Evolutionary conservation across 2,329 filamentous ascomycete species (phyloP).

Genomic region (Eutypa lata): DNA sequence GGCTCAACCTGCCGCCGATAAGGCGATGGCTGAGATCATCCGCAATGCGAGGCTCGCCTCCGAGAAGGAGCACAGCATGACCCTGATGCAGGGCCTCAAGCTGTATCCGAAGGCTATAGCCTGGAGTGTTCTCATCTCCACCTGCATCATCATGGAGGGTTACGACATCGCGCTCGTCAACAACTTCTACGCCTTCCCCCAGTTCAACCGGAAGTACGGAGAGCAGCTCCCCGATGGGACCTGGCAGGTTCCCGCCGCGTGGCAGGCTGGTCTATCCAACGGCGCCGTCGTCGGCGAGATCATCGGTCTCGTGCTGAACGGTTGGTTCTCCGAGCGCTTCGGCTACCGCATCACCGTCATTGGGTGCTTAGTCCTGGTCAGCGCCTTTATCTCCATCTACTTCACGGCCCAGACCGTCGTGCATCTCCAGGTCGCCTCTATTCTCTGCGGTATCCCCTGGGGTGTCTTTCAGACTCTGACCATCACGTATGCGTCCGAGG

Average conservation of each 20-base stretch:
- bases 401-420: constrained; percentile 62
- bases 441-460: constrained; percentile 62
- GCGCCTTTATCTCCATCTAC: constrained; percentile 59
- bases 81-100: constrained; percentile 69
- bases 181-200: constrained; percentile 67
- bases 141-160: constrained; percentile 87
- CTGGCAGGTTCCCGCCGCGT: constrained; percentile 56
- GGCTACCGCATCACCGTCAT: constrained; percentile 67
- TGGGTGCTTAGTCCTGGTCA: constrained; percentile 49
- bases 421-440: constrained; percentile 57
- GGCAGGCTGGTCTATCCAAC: constrained; percentile 62
- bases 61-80: constrained; percentile 67
- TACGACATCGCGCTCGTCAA: constrained; percentile 80
- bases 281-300: constrained; percentile 54
- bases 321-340: constrained; percentile 63
- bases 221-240: constrained; percentile 40
- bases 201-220: constrained; percentile 59
- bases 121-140: constrained; percentile 85
- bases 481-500: constrained; percentile 67
- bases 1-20: constrained; percentile 12
- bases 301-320: constrained; percentile 64
- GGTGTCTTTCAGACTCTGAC: constrained; percentile 58
- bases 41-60: constrained; percentile 48
- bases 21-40: constrained; percentile 34
- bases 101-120: constrained; percentile 83